Percentiles rank a stretch among this genome's conserved stretches.
Conservation (phyloP, 1,284 basidiomycete species). For the Termitomyces sp. region DNA sequence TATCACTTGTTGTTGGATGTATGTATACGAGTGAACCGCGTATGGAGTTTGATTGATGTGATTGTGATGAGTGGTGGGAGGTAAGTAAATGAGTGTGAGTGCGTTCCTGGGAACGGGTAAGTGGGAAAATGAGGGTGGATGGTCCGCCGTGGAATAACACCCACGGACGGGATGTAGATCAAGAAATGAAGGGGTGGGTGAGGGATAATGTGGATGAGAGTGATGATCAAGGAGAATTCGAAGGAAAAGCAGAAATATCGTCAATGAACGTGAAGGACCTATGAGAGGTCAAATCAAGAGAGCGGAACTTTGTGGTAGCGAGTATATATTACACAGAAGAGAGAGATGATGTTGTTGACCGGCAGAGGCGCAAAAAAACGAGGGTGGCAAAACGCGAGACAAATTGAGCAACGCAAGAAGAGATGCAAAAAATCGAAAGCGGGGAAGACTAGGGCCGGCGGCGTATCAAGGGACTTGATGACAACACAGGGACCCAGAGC, state of each 20-base stretch:
- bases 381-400: neutral
- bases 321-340: neutral
- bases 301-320: neutral
- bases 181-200: neutral
- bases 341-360: neutral
- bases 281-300: neutral
- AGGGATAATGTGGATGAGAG: neutral
- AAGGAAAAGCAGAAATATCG: conserved; percentile 2
- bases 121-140: neutral
- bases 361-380: neutral
- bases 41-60: neutral
- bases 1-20: neutral
- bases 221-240: neutral
- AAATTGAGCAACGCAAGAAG: neutral
- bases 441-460: neutral
- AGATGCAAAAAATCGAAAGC: neutral
- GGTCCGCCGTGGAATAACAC: neutral
- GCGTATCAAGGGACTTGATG: neutral
- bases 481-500: neutral
- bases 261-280: conserved; percentile 12
- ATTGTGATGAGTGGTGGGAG: neutral
- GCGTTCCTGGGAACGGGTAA: neutral
- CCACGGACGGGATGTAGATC: neutral
- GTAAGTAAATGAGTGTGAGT: neutral
- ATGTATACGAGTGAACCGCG: neutral